Percentiles rank a stretch among this genome's conserved stretches.
These are phyloP conservation scores for Linum lewisii DNA, from an alignment of 345 rosid genomes.

Conservation along the genomic window DNA sequence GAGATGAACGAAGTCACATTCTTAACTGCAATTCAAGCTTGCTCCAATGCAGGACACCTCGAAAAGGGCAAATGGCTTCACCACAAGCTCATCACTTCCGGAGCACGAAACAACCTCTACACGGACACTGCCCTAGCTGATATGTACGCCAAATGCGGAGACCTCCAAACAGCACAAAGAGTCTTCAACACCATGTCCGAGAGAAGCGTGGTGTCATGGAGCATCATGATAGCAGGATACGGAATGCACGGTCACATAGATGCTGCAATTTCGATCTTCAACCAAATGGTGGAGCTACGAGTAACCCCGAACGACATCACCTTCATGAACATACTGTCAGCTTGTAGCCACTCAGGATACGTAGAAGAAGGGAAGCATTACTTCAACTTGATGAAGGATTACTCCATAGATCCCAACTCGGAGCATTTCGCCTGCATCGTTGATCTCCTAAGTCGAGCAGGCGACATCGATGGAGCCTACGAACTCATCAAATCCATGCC, in stretches of 20 bases:
- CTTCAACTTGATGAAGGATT: slow-evolving; percentile 46
- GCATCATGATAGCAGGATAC: slow-evolving; percentile 54
- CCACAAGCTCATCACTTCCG: slow-evolving; percentile 43
- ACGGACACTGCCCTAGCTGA: slow-evolving; percentile 53
- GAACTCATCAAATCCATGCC: slow-evolving; percentile 53
- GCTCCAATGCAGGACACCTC: slow-evolving; percentile 46
- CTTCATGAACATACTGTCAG: slow-evolving; percentile 72
- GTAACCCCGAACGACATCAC: slow-evolving; percentile 60
- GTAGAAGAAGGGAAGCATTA: slow-evolving; percentile 51
- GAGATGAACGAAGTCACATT: slow-evolving; percentile 49
- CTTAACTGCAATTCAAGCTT: slow-evolving; percentile 55
- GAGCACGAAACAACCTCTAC: slow-evolving; percentile 35
- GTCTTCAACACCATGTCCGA: slow-evolving; percentile 37
- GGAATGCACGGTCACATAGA: slow-evolving; percentile 64
- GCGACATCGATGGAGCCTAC: slow-evolving; percentile 58
- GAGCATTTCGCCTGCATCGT: slow-evolving; percentile 77
- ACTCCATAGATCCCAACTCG: slow-evolving; percentile 43
- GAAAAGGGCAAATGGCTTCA: slow-evolving; percentile 71
- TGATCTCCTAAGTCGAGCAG: slow-evolving; percentile 78
- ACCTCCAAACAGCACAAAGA: slow-evolving; percentile 41
- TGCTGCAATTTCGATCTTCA: slow-evolving; percentile 46
- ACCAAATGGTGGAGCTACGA: slow-evolving; percentile 51
- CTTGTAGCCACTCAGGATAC: slow-evolving; percentile 78
- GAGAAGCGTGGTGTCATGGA: slow-evolving; percentile 69
- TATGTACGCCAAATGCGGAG: slow-evolving; percentile 77